Evolutionary conservation across 768 basidiomycete species (phyloP), one percentile per base, ranked within the genome.

Genomic region (Grammothele lineata): DNA sequence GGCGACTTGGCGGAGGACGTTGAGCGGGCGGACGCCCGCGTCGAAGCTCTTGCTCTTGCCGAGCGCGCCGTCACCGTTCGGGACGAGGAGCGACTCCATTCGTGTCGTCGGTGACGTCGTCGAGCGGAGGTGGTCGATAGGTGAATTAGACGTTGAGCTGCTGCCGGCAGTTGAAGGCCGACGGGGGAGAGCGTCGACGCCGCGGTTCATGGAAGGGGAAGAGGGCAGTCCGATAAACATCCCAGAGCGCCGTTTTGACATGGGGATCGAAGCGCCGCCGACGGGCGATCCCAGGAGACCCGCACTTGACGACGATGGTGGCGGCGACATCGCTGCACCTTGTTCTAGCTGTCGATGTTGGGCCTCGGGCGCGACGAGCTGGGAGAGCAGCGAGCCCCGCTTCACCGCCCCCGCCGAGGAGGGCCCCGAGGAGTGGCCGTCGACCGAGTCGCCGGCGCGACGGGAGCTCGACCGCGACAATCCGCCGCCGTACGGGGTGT

Each of bases 11-110:
- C 61, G 60, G 12, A 65, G 58, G 25, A 68, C 47, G 49, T 68
- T 63, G 24, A 72, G 65, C 9, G 71, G 72, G 12, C 70, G 67
- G 6, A 68, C 61, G 32, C 71, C 69, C 32, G 70, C 70, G 42
- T 76, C 74, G 27, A 68, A 76, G 50, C 73, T 75, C 52, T 67
- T 73, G 25, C 69, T 60, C n/a, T 66, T 65, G 43, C 61, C 62
- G 4, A 53, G 15, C 26, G 47, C 37, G 6, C 44, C 55, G 45
- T 51, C 38, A 24, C 50, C 37, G 27, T 42, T 23, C 23, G 60
- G 56, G 5, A 57, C 52, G 4, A 48, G 34, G n/a, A 58, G 44
- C 23, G 53, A 50, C 37, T 59, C 55, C 43, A 53, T 45, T 52
- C 9, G 53, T 41, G 18, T 36, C 35, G 35, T 36, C 4, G 51